Conservation (phyloP, 768 basidiomycete genomes). For the Rhodotorula babjevae region DNA sequence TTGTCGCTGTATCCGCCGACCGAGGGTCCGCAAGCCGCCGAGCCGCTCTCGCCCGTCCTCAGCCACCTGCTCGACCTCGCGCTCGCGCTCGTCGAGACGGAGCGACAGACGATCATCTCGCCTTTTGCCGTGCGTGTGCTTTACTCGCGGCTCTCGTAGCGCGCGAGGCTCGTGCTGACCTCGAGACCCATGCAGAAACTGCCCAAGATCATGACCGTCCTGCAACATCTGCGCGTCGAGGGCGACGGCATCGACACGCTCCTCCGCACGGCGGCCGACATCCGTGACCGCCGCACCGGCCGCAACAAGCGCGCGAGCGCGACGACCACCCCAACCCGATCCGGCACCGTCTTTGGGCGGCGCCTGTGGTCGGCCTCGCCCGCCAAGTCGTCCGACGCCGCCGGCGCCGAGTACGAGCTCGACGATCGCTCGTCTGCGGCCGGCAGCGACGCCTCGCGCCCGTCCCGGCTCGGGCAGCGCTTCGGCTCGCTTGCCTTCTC, state of each 20-base stretch:
- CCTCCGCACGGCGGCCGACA: slow-evolving; percentile 26
- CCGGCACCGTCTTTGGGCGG: background rate
- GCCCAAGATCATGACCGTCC: slow-evolving; percentile 11
- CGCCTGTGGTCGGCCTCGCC: slow-evolving; percentile 9
- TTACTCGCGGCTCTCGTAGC: too few relatives aligned
- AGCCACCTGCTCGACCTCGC: slow-evolving; percentile 35
- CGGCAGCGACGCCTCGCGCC: background rate
- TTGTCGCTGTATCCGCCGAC: slow-evolving; percentile 26
- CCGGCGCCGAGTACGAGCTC: slow-evolving; percentile 9
- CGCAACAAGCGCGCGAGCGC: background rate
- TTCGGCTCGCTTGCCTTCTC: slow-evolving; percentile 25
- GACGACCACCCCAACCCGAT: background rate
- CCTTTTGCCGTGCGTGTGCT: slow-evolving; percentile 17
- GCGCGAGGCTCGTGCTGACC: too few relatives aligned
- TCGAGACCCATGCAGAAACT: background rate
- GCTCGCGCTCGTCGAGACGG: slow-evolving; percentile 25
- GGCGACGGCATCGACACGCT: slow-evolving; percentile 29
- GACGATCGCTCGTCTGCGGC: slow-evolving; percentile 19
- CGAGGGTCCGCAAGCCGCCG: background rate
- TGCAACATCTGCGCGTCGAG: slow-evolving; percentile 21
- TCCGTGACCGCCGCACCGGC: slow-evolving; percentile 32
- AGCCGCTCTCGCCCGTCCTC: slow-evolving; percentile 33
- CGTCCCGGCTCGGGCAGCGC: background rate
- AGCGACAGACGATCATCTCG: slow-evolving; percentile 21
- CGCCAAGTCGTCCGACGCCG: background rate